Conservation (phyloP, 73 alveolate species). For the Paramecium octaurelia region DNA sequence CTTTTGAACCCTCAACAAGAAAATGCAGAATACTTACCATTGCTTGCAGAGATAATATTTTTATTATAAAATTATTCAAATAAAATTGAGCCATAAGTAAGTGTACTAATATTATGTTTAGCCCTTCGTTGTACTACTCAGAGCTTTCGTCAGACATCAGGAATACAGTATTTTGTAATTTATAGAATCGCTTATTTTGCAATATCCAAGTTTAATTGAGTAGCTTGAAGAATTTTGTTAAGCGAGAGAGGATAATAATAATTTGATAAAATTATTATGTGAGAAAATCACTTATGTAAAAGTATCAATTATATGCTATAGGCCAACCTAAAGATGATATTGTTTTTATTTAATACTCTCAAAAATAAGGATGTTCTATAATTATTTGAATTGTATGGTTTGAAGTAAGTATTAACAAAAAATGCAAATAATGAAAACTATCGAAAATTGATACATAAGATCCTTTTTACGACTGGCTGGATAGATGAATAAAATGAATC, state of each 20-base stretch:
- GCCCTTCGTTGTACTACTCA: background rate
- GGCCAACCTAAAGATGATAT: background rate
- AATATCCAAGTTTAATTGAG: background rate
- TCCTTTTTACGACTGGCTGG: background rate
- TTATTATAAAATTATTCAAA: background rate
- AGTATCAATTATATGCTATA: background rate
- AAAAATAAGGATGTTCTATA: background rate
- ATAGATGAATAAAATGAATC: background rate
- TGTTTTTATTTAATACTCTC: background rate
- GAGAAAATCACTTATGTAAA: background rate
- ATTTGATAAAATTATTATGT: background rate
- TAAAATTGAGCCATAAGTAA: background rate
- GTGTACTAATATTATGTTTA: background rate
- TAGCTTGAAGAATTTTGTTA: background rate
- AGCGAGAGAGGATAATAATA: background rate
- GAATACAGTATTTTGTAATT: background rate
- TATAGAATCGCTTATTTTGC: background rate
- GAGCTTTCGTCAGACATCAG: background rate
- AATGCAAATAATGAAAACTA: background rate
- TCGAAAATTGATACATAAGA: background rate
- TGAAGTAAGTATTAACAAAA: background rate
- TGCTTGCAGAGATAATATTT: background rate
- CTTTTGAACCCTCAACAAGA: background rate
- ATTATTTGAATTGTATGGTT: background rate
- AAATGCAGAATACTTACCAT: background rate